phyloP scores from a whole-genome alignment of 495 filamentous ascomycete species.

The Hypomontagnella monticulosa region DNA sequence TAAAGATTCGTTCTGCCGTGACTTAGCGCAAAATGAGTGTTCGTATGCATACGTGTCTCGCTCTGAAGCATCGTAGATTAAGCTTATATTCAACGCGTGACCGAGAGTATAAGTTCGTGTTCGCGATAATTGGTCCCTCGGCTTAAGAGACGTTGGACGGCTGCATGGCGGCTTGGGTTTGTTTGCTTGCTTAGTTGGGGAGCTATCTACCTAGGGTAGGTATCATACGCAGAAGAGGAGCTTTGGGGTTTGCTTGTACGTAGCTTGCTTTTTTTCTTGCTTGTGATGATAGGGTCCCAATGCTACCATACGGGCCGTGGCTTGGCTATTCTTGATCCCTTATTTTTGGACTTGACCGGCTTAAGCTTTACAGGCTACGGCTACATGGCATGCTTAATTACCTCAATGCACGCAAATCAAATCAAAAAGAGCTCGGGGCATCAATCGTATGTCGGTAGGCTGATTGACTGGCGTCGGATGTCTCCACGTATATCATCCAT shows the following conservation, averaged over 20 bases:
- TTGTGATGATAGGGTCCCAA: too few relatives aligned
- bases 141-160: neutral
- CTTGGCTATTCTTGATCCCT: too few relatives aligned
- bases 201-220: too few relatives aligned
- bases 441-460: neutral
- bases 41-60: slow-evolving; percentile 23
- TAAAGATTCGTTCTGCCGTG: neutral
- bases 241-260: too few relatives aligned
- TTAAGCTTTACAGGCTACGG: too few relatives aligned
- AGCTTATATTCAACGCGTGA: slow-evolving; percentile 25
- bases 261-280: too few relatives aligned
- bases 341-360: too few relatives aligned
- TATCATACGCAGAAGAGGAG: too few relatives aligned
- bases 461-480: slow-evolving; percentile 22
- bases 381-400: too few relatives aligned
- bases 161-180: neutral
- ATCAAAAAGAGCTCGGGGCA: neutral
- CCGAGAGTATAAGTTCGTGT: neutral
- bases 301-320: too few relatives aligned
- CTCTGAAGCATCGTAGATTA: slow-evolving; percentile 17
- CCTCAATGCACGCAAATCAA: too few relatives aligned
- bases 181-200: neutral
- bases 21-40: neutral
- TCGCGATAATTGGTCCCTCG: neutral
- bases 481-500: slow-evolving; percentile 35